Base-by-base conservation (phyloP, 192 early-diverging fungal genomes). In the Mortierella alpina region DNA sequence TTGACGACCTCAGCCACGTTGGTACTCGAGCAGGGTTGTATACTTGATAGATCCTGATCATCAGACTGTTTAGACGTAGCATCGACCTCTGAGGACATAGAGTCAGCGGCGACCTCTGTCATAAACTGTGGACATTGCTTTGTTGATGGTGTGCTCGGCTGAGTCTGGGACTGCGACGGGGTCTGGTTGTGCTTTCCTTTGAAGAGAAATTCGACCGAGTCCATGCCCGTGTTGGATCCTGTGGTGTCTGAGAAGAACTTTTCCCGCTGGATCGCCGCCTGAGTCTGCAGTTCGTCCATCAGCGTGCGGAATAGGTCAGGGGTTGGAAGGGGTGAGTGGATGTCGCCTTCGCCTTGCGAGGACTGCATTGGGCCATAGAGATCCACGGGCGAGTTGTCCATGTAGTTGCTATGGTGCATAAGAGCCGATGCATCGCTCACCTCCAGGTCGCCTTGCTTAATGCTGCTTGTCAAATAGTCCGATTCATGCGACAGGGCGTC, bases 241-340 rank as follows among this genome's bases (percentile, higher is more conserved):
- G 60, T 63, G 7, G 77, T 80, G 1, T 59, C 64, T 0, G 77
- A 17, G 63, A 63, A 80, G 70, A 68, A 80, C 52, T 70, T 70
- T 71, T 79, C 75, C 12, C 77, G 69, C 45, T 80, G 77, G 40
- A 68, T 68, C 13, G 70, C 51, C 5, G 70, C 70, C 45, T 76
- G 74, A 1, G 66, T 64, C 41, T 80, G 66, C 20, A 80, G 42
- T 49, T 80, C 77, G 46, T 80, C 77, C 60, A 80, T 72, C 40
- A 80, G 50, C 40, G 68, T 62, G 7, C 77, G 57, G 50, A 72
- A 80, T 48, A 80, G 60, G 42, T 80, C 77, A 70, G 72, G 77
- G 39, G 70, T 56, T 6, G 73, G 76, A 49, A 65, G 59, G 14
- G 76, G 46, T 31, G 31, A 31, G 31, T 31, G 31, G 31, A 31